Base-by-base conservation (phyloP, 31 red algal species). In the Pterothamnion heteromorphum region DNA sequence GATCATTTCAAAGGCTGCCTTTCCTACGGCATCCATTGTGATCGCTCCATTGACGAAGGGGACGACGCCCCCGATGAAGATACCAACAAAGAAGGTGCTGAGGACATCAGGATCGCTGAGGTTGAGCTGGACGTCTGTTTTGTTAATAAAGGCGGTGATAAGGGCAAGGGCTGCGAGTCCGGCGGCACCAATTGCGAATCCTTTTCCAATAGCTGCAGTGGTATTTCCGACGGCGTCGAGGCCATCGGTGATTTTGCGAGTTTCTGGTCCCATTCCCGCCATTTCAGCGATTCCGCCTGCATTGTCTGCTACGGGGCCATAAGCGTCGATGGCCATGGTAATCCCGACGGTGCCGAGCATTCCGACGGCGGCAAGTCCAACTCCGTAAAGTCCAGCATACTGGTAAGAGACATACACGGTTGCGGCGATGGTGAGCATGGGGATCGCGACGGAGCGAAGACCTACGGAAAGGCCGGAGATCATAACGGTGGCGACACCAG, bases 271-370 rank as follows among this genome's bases (percentile, higher is more conserved):
- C 32, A 95, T 58, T 24, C 44, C 89, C 2, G 94, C 92, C 95
- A 96, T 96, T 81, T 96, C 95, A 3, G 95, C 95, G 90, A 96
- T 96, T 3, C 95, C 95, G 3, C 95, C 95, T 2, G 95, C 95
- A 82, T 96, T 96, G 57, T 96, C 95, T 23, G 95, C 94, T 5
- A 96, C 92, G 0, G 95, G 95, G 1, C 95, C 95, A 80, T 95
- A 96, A 2, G 92, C 94, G 39, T 96, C 95, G 3, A 89, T 96
- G 24, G 95, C 94, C 95, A 96, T 80, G 28, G 94, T 96, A 9
- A 96, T 84, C 21, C 94, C 94, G 28, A 95, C 39, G 0, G 95
- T 96, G 0, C 51, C 57, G 0, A 96, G 87, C 95, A 96, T 96
- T 1, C 94, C 95, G 28, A 95, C 92, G n/a, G 92, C 92, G 0